phyloP scores from a whole-genome alignment of 2,329 filamentous ascomycete genomes.

The Pseudogymnoascus sp. region DNA sequence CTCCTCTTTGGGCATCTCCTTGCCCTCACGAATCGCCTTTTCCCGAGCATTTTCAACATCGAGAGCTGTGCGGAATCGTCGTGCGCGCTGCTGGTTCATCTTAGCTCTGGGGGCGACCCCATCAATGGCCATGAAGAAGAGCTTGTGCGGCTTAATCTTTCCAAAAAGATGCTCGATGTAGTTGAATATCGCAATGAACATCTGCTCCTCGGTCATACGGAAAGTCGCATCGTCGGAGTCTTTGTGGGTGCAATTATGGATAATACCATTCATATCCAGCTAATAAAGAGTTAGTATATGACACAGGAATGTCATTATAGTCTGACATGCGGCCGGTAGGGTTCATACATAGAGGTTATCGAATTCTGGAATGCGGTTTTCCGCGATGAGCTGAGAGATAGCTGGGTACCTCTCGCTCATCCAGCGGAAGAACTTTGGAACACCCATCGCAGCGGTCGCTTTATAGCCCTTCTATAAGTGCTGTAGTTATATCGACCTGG shows the following conservation, averaged over 20 bases:
- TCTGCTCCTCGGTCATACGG: conserved; percentile 92
- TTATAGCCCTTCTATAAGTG: conserved; percentile 4
- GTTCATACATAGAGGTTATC: conserved; percentile 78
- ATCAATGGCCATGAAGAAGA: conserved; percentile 99
- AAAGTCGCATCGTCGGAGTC: conserved; percentile 88
- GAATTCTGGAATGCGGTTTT: conserved; percentile 98
- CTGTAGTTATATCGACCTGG: background rate
- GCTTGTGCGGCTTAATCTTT: conserved; percentile 96
- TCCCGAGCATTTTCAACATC: conserved; percentile 85
- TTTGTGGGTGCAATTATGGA: conserved; percentile 98
- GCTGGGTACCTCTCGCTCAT: conserved; percentile 97
- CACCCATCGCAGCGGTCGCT: conserved; percentile 36
- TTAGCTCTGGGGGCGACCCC: conserved; percentile 95
- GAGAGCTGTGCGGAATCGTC: conserved; percentile 87
- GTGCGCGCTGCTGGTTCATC: conserved; percentile 98
- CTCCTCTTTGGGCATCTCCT: conserved; percentile 90
- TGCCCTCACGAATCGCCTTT: conserved; percentile 81
- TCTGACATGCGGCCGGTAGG: conserved; percentile 13
- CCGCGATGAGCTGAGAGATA: conserved; percentile 95
- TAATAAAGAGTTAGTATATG: conserved; percentile 1
- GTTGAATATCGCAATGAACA: conserved; percentile 99
- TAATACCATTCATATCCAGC: conserved; percentile 98
- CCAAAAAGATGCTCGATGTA: conserved; percentile 98
- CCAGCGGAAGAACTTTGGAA: conserved; percentile 61
- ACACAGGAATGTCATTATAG: background rate